Base-by-base conservation (phyloP, 768 basidiomycete species). In the Cystobasidium tubakii region DNA sequence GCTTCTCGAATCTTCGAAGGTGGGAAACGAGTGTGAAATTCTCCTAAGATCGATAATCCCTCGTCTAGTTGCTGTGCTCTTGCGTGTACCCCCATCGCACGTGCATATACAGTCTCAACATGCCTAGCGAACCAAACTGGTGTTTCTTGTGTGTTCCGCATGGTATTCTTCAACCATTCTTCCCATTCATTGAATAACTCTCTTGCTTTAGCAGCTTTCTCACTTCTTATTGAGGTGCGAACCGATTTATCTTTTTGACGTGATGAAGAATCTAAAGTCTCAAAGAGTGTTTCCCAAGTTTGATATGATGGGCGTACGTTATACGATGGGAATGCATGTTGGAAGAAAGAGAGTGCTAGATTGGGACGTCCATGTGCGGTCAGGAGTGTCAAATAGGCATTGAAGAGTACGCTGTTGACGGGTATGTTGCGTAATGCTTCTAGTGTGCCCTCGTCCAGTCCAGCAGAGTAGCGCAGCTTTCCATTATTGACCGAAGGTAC, bases 121-220 rank as follows among this genome's bases (percentile, higher is more conserved):
- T 71, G 69, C 27, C 69, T 23, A 62, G 50, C 36, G 34, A 55
- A 34, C 42, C 42, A 60, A 55, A 34, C 12, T 39, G 34, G 33
- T 13, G 53, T 29, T 62, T 25, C 33, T 31, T 23, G 2, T 60
- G 15, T 4, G 6, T 25, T 27, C 33, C 29, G 7, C 17, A 39
- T 29, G 25, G n/a, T 31, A 10, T 69, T 23, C 23, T 69, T 53
- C 66, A 60, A n/a, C 69, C 69, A 71, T n/a, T 71, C 69, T 10
- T 29, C 25, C 69, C 69, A 71, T 39, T 71, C 69, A 12, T 7
- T n/a, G 25, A 71, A 60, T n/a, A 71, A 27, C n/a, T 57, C 54
- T 29, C 69, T 23, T 2, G 36, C 33, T 33, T 33, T 55, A 17
- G 1, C 29, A 9, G 55, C 69, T 34, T 31, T 44, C 50, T 36